Base-by-base conservation (phyloP, 2,329 filamentous ascomycete species). In the Alternaria arborescens region DNA sequence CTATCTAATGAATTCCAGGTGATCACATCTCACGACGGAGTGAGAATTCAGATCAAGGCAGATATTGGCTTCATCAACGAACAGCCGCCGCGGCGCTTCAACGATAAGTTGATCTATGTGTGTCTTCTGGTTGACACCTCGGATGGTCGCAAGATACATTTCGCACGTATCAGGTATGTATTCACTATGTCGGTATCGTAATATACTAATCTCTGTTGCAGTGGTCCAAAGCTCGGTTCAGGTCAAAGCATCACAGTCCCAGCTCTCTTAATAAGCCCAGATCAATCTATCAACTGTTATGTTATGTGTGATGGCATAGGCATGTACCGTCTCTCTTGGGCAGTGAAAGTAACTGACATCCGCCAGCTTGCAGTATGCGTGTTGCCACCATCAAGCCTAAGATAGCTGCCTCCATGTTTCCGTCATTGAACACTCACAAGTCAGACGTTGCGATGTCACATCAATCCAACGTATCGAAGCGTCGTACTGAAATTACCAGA, bases 251-350 rank as follows among this genome's bases (percentile, higher is more conserved):
- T 93, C 2, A 77, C 82, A 0, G 89, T 90, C 64, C 85, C 79
- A 20, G 85, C 88, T 1, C 79, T 85, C 0, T 74, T 93, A 20
- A 84, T 77, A 1, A 80, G 80, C 5, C 74, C 82, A 0, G 84
- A 86, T 18, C 86, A 90, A 58, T 79, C 83, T 3, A 85, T 95
- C 34, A 84, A 84, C 24, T 92, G 88, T 61, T 87, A 89, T 72
- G 83, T 94, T 50, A 91, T 92, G 76, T 98, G 94, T 66, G 94
- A 97, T 78, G 89, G 93, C 43, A 90, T 98, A 69, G 92, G 86
- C 87, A 75, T 62, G 79, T 60, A 6, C 8, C 1, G 8, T 2
- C 0, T n/a, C 11, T 30, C 8, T 20, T 6, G 16, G 2, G 2
- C 3, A 1, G 1, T 22, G 8, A 4, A n/a, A 16, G n/a, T 43